Conservation (phyloP, 257 asterid species). For the Penstemon eatonii region DNA sequence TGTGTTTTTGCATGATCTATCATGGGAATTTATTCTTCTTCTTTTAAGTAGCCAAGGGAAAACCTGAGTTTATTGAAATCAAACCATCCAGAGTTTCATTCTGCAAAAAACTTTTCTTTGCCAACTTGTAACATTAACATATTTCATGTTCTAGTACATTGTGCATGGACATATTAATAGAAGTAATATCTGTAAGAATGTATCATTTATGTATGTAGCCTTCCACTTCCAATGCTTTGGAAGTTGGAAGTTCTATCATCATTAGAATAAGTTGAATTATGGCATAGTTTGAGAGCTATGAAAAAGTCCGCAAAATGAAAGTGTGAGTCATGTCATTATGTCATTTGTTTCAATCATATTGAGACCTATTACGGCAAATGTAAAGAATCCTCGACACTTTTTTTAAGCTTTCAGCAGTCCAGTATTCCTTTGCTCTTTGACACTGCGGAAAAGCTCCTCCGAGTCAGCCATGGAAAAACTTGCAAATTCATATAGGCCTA, state of each 20-base stretch:
- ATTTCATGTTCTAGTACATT: no score
- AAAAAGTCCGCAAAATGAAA: neutral
- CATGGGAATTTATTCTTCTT: neutral
- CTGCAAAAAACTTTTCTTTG: no score
- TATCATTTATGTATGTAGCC: neutral
- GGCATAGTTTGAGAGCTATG: no score
- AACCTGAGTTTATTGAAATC: no score
- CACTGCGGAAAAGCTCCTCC: slow-evolving; percentile 68
- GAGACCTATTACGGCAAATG: neutral
- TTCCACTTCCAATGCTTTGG: neutral
- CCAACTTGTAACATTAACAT: no score
- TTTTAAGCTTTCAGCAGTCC: slow-evolving; percentile 83
- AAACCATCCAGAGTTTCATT: no score
- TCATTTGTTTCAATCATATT: slow-evolving; percentile 4
- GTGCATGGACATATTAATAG: no score
- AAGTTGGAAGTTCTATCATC: neutral
- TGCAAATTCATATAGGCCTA: slow-evolving; percentile 82
- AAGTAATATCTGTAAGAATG: no score
- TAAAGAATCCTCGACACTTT: slow-evolving; percentile 46
- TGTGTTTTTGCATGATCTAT: no score
- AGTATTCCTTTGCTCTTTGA: slow-evolving; percentile 76
- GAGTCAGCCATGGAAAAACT: slow-evolving; percentile 36
- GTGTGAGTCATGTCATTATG: neutral
- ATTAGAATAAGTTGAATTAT: neutral
- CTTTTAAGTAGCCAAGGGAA: neutral